phyloP scores from a whole-genome alignment of 352 stramenopile genomes.

The Phytopythium montanum region DNA sequence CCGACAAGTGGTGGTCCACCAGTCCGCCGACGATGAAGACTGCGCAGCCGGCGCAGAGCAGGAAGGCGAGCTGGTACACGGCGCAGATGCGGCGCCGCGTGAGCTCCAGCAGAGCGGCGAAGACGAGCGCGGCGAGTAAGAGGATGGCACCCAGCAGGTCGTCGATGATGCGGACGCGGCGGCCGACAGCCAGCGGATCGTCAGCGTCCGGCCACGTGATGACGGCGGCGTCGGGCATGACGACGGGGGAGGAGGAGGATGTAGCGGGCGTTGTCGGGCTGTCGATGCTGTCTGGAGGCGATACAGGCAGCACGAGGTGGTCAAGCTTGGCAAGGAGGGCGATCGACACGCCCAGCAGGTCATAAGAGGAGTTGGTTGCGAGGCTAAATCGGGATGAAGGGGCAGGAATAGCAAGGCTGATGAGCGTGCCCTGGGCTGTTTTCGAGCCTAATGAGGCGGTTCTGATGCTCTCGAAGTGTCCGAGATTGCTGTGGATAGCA shows the following conservation, averaged over 20 bases:
- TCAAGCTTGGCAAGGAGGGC: not conserved
- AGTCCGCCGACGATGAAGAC: slow-evolving; percentile 71
- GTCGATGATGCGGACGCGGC: slow-evolving; percentile 69
- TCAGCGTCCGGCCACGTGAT: slow-evolving; percentile 5
- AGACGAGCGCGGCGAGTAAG: slow-evolving; percentile 42
- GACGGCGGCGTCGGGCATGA: not conserved
- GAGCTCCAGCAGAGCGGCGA: slow-evolving; percentile 59
- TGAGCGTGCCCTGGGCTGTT: not conserved
- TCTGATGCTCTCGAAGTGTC: not conserved
- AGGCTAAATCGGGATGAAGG: not conserved
- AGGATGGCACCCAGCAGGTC: slow-evolving; percentile 66
- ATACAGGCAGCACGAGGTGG: not conserved
- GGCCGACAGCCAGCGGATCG: slow-evolving; percentile 18
- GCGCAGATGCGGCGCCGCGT: slow-evolving; percentile 62
- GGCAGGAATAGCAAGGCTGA: not conserved
- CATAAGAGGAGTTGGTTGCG: not conserved
- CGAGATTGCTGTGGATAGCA: not conserved
- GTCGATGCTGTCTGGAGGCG: not conserved
- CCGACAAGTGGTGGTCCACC: slow-evolving; percentile 65
- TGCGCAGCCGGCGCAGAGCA: slow-evolving; percentile 35
- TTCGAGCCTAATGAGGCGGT: not conserved
- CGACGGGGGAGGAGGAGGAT: not conserved
- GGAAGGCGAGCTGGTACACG: slow-evolving; percentile 71
- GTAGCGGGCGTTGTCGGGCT: not conserved
- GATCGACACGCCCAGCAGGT: not conserved